phyloP scores from a whole-genome alignment of 1,284 basidiomycete species.

The Cerioporus squamosus region DNA sequence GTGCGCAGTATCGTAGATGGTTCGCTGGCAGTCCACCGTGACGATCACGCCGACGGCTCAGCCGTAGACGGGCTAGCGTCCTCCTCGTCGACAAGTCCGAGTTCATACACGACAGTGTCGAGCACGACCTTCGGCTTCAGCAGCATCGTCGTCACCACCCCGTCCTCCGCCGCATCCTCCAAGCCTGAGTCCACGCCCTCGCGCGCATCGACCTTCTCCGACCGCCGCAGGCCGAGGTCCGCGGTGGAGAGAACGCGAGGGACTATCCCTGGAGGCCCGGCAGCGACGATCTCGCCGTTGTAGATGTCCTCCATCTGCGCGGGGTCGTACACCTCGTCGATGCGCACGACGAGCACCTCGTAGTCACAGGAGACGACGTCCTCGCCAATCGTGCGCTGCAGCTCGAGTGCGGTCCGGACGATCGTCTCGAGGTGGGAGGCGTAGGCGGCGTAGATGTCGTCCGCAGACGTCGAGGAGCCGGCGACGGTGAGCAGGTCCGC shows the following conservation, averaged over 20 bases:
- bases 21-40: too few relatives aligned
- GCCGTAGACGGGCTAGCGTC: constrained; percentile 16
- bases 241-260: constrained; percentile 42
- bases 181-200: constrained; percentile 19
- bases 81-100: constrained; percentile 26
- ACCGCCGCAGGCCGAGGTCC: constrained; percentile 39
- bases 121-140: constrained; percentile 44
- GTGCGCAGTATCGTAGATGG: too few relatives aligned
- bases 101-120: constrained; percentile 30
- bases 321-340: constrained; percentile 45
- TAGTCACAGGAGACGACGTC: constrained; percentile 45
- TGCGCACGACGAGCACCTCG: constrained; percentile 46
- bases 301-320: constrained; percentile 52
- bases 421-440: constrained; percentile 20
- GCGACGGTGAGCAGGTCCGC: constrained; percentile 25
- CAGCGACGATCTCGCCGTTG: constrained; percentile 15
- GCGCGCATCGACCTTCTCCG: constrained; percentile 22
- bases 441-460: constrained; percentile 12
- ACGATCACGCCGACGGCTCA: constrained; percentile 11
- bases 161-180: constrained; percentile 22
- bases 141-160: constrained; percentile 25
- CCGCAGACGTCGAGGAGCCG: constrained; percentile 10
- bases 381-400: constrained; percentile 60
- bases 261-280: constrained; percentile 11
- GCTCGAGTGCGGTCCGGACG: constrained; percentile 34